A percentile compares a stretch with the other conserved stretches of the same genome.
Evolutionary conservation across 2,329 filamentous ascomycete genomes (phyloP).

Genomic region (Neodidymelliopsis sp.): DNA sequence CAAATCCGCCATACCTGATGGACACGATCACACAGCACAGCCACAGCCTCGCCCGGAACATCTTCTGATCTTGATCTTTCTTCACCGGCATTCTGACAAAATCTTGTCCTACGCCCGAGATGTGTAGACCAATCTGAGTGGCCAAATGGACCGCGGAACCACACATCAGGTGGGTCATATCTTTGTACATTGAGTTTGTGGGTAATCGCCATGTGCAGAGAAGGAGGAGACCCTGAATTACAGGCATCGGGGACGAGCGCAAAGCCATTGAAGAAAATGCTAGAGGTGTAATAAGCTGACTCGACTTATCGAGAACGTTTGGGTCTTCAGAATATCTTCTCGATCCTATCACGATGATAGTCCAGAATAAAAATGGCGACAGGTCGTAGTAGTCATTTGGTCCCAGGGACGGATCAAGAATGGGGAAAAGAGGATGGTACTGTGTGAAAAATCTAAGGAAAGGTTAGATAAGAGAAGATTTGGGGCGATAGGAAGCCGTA

Average conservation of each 20-base stretch:
- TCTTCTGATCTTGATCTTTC: constrained; percentile 45
- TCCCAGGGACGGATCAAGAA: constrained; percentile 39
- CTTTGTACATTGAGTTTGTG: constrained; percentile 52
- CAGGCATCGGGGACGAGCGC: constrained; percentile 47
- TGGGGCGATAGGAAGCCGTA: constrained; percentile 15
- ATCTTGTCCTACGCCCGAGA: constrained; percentile 50
- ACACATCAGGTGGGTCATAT: constrained; percentile 50
- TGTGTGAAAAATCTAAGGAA: constrained; percentile 42
- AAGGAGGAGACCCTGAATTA: constrained; percentile 51
- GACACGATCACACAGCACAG: constrained; percentile 48
- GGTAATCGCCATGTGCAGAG: constrained; percentile 53
- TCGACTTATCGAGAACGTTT: constrained; percentile 43
- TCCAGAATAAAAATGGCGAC: constrained; percentile 52
- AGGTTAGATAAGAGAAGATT: constrained; percentile 20
- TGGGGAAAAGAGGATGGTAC: constrained; percentile 45
- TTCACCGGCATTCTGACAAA: constrained; percentile 49
- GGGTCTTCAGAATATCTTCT: constrained; percentile 49
- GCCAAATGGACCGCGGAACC: constrained; percentile 52
- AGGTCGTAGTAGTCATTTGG: constrained; percentile 46
- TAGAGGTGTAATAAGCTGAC: constrained; percentile 45
- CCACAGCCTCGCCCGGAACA: constrained; percentile 49
- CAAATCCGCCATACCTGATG: constrained; percentile 36
- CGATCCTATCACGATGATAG: constrained; percentile 50
- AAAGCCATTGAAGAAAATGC: constrained; percentile 49
- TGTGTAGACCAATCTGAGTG: constrained; percentile 52